Evolutionary conservation across 495 filamentous ascomycete genomes (phyloP).

Genomic region (Penicillium fimorum): DNA sequence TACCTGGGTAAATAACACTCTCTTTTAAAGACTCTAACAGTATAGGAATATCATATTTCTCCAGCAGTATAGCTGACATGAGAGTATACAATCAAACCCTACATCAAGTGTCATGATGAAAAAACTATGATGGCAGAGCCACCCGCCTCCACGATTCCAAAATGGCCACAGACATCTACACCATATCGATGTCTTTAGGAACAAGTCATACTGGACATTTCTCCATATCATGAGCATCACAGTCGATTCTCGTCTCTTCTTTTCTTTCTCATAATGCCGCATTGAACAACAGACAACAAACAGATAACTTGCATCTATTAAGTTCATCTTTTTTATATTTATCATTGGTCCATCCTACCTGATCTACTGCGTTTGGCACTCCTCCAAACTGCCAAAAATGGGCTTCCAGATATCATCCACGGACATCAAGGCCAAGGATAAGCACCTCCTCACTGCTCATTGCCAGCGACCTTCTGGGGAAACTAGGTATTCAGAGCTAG

Average conservation of each 20-base stretch:
- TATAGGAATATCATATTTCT: not conserved
- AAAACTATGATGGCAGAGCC: constrained; percentile 23
- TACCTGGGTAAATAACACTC: not conserved
- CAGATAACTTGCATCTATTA: not conserved
- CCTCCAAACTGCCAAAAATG: constrained; percentile 13
- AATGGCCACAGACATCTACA: constrained; percentile 7
- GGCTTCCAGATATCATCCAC: constrained; percentile 29
- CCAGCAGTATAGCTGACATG: not conserved
- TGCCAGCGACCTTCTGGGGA: constrained; percentile 23
- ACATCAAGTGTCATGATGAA: constrained; percentile 19
- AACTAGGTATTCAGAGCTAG: constrained; percentile 25
- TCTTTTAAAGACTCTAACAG: not conserved
- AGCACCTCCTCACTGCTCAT: constrained; percentile 25
- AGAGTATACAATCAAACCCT: not conserved
- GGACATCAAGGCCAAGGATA: constrained; percentile 23
- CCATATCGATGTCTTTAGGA: constrained; percentile 22
- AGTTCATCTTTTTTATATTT: not conserved
- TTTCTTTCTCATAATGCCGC: not conserved
- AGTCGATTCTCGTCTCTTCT: not conserved
- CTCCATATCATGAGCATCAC: not conserved
- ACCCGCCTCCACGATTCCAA: constrained; percentile 6
- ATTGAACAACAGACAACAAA: not conserved
- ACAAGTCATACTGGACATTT: not conserved
- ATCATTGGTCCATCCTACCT: not conserved
- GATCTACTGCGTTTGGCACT: not conserved